Base-by-base conservation (phyloP, 148 eudicot genomes). In the Camellia lanceoleosa region DNA sequence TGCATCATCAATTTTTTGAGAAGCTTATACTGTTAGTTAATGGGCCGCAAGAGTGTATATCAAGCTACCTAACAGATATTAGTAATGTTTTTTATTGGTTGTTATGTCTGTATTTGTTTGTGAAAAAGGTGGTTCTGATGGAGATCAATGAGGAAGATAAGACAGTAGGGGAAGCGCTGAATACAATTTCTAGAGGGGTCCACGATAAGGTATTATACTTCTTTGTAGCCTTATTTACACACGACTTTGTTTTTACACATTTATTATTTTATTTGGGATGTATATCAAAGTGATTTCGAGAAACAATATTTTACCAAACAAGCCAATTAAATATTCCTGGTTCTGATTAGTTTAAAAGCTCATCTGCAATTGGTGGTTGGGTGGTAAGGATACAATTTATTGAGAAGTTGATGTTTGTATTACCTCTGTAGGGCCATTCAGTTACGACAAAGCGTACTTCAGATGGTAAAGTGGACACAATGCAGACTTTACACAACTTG, bases 401-500 rank as follows among this genome's bases (percentile, higher is more conserved):
- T 78, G 68, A 51, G 52, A 61, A 49, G 63, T 63, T 76, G 59
- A 76, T 30, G 47, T 42, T 41, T 62, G 41, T 23, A 4, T 38
- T 19, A 43, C 42, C 60, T 60, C 16, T 79, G 68, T 72, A 88
- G 91, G 91, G 91, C 12, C 89, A 82, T 88, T 86, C 89, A 47
- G 80, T 84, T 52, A 84, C 89, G 9, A 84, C 79, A 63, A 88
- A 84, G 66, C 81, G 80, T 30, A 64, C 55, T 38, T 81, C 87
- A 16, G 83, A 84, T 79, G 87, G 86, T 55, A 82, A 79, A 80
- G 80, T 72, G 77, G 91, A 88, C 74, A 80, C 91, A 3, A 11
- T 88, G 80, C 91, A 88, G 80, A 88, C 87, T 68, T 74, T 88
- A 73, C 91, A 86, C 87, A 86, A 88, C 81, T 81, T 88, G 78